These are phyloP conservation scores for Leishmania mexicana DNA, from an alignment of 208 protist species.

Conservation along the genomic window DNA sequence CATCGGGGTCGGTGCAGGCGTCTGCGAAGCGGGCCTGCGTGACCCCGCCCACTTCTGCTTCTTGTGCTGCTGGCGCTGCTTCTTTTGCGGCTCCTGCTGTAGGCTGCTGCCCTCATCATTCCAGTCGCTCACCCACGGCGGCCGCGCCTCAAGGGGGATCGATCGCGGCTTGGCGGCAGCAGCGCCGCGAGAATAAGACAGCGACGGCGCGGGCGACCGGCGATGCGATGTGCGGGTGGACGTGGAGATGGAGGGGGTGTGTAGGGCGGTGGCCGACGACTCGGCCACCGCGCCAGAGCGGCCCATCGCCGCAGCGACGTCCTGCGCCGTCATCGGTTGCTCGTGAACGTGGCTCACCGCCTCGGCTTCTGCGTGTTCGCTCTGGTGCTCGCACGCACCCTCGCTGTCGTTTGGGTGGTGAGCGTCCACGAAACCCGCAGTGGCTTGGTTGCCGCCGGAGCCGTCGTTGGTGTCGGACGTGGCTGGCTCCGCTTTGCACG, in stretches of 20 bases:
- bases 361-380: constrained; percentile 18
- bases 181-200: not conserved
- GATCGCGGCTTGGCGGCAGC: not conserved
- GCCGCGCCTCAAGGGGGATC: constrained; percentile 10
- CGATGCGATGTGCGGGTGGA: constrained; percentile 12
- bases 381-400: constrained; percentile 10
- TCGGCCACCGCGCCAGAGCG: not conserved
- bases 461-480: not conserved
- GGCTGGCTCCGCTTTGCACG: not conserved
- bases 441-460: not conserved
- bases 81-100: not conserved
- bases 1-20: not conserved
- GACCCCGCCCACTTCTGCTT: not conserved
- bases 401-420: constrained; percentile 3
- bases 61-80: not conserved
- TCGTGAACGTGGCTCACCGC: constrained; percentile 8
- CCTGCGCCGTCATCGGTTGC: not conserved
- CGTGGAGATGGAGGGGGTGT: not conserved
- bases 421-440: not conserved
- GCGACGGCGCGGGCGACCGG: constrained; percentile 7
- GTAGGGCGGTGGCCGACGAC: not conserved
- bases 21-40: not conserved
- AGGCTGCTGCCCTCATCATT: not conserved
- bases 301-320: not conserved
- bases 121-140: constrained; percentile 25